These are phyloP conservation scores for Fusarium continuum DNA, from an alignment of 2,329 filamentous ascomycete genomes.

Conservation along the genomic window DNA sequence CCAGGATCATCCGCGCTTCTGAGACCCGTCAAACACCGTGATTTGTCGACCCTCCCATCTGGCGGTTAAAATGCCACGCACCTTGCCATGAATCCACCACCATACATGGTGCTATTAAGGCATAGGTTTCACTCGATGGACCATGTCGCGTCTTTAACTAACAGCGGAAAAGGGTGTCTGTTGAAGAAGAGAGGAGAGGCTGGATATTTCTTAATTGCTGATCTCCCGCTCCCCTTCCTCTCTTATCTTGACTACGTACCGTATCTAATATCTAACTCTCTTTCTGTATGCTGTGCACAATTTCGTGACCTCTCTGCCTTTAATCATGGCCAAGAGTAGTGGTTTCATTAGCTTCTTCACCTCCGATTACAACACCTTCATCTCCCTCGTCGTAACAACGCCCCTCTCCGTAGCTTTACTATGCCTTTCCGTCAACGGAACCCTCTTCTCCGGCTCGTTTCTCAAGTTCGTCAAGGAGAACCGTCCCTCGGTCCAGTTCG, in stretches of 20 bases:
- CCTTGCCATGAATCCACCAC: not conserved
- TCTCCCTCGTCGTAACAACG: constrained; percentile 11
- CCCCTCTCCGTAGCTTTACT: constrained; percentile 5
- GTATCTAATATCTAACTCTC: not conserved
- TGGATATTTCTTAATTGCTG: not conserved
- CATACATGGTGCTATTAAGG: not conserved
- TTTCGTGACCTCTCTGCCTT: not conserved
- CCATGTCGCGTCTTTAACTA: not conserved
- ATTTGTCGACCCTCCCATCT: not conserved
- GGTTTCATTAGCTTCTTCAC: constrained; percentile 11
- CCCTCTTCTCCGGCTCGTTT: constrained; percentile 6
- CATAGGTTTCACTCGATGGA: constrained; percentile 6
- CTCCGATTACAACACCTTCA: constrained; percentile 15
- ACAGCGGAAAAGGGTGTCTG: not conserved
- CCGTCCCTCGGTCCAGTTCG: constrained; percentile 5
- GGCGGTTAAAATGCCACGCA: not conserved
- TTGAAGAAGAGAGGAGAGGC: not conserved
- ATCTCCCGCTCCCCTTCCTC: not conserved
- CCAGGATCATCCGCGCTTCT: not conserved
- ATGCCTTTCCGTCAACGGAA: constrained; percentile 2
- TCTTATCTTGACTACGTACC: not conserved
- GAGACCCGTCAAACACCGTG: not conserved
- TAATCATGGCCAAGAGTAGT: not conserved
- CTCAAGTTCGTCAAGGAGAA: not conserved
- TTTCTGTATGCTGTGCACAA: not conserved